Evolutionary conservation across 371 early-diverging fungal species (phyloP).

Genomic region (Haplosporangium sp.): DNA sequence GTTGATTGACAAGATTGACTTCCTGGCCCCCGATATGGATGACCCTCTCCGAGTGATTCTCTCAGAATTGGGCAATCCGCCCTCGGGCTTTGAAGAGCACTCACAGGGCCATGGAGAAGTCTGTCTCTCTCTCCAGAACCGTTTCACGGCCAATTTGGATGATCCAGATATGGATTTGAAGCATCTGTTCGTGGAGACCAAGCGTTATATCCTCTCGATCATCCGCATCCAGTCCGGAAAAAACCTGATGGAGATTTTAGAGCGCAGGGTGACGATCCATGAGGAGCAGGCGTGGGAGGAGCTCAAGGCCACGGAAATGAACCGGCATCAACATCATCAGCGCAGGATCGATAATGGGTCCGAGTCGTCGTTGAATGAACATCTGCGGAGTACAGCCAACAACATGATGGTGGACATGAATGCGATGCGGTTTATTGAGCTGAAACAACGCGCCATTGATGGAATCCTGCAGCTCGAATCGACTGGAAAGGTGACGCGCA

Average conservation of each 20-base stretch:
- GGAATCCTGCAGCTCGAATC: conserved; percentile 81
- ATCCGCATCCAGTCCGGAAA: conserved; percentile 86
- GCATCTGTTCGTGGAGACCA: conserved; percentile 88
- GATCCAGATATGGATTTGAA: conserved; percentile 74
- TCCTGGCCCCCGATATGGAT: conserved; percentile 64
- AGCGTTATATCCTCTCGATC: conserved; percentile 85
- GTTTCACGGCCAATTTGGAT: conserved; percentile 61
- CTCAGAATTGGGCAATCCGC: conserved; percentile 85
- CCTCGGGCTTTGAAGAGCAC: conserved; percentile 67
- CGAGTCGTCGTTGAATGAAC: conserved; percentile 40
- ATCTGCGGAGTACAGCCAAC: conserved; percentile 32
- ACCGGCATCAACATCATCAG: conserved; percentile 31
- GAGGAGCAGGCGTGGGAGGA: conserved; percentile 73
- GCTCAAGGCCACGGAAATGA: conserved; percentile 40
- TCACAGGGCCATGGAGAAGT: conserved; percentile 61
- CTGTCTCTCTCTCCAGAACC: conserved; percentile 64
- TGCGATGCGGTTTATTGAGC: conserved; percentile 67
- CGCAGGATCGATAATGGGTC: conserved; percentile 36
- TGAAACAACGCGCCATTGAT: conserved; percentile 78
- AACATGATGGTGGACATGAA: conserved; percentile 60
- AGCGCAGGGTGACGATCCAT: conserved; percentile 71
- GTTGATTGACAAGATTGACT: conserved; percentile 80
- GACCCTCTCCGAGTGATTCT: conserved; percentile 87
- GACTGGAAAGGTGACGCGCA: conserved; percentile 64
- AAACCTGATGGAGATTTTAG: conserved; percentile 85